Evolutionary conservation across 805 yeast species (phyloP).

Genomic region (Saccharomyces jurei): DNA sequence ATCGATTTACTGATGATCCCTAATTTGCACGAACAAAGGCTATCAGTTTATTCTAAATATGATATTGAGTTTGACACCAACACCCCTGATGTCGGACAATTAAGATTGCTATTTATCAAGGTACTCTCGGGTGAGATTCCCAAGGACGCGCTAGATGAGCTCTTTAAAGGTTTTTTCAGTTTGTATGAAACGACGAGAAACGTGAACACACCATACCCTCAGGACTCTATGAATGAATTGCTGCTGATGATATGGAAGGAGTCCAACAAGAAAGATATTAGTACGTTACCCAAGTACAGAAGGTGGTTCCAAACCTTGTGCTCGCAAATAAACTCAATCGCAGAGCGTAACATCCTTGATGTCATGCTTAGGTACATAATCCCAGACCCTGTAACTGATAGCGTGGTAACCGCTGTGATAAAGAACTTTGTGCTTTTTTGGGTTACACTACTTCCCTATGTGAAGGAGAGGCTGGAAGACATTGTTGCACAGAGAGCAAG

Average conservation of each 20-base stretch:
- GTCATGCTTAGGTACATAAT: slow-evolving; percentile 13
- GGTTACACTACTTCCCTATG: slow-evolving; percentile 17
- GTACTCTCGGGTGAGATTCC: slow-evolving; percentile 1
- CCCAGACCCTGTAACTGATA: slow-evolving; percentile 17
- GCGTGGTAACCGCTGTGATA: slow-evolving; percentile 9
- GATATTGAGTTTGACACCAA: background rate
- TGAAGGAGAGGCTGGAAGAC: slow-evolving; percentile 10
- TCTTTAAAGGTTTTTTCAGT: slow-evolving; percentile 6
- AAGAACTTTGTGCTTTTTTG: slow-evolving; percentile 20
- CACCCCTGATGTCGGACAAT: background rate
- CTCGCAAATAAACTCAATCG: slow-evolving; percentile 1
- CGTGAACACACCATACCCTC: slow-evolving; percentile 7
- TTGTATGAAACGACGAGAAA: slow-evolving; percentile 9
- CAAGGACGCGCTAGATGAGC: slow-evolving; percentile 9
- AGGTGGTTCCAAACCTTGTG: slow-evolving; percentile 1
- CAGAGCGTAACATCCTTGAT: slow-evolving; percentile 4
- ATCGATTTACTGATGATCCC: slow-evolving; percentile 4
- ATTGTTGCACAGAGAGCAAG: slow-evolving; percentile 9
- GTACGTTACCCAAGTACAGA: slow-evolving; percentile 8
- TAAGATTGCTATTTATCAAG: background rate
- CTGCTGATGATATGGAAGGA: slow-evolving; percentile 7
- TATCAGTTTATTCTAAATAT: background rate
- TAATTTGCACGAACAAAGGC: background rate
- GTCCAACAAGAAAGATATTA: slow-evolving; percentile 3
- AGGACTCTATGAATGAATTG: slow-evolving; percentile 9